Percentiles rank a stretch among this genome's conserved stretches.
Conservation (phyloP, 495 filamentous ascomycete genomes). For the Penicillium egyptiacum region DNA sequence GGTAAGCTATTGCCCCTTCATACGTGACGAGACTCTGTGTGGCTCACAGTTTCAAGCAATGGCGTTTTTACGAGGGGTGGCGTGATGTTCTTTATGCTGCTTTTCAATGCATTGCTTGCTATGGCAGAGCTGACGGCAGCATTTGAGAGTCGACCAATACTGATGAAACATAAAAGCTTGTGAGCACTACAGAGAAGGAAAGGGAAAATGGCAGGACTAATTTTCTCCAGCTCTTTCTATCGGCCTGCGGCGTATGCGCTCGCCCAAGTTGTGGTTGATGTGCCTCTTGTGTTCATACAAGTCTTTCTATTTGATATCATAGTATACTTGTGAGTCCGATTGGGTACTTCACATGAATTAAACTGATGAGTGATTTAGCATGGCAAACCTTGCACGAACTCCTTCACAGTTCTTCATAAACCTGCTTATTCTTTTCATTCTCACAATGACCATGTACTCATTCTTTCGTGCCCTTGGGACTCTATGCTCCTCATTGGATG, state of each 20-base stretch:
- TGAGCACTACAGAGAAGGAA: conserved; percentile 18
- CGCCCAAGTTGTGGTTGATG: conserved; percentile 72
- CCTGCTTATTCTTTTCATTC: conserved; percentile 56
- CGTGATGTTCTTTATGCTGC: conserved; percentile 70
- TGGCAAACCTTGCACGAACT: conserved; percentile 61
- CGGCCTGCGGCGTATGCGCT: conserved; percentile 76
- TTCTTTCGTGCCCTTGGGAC: conserved; percentile 77
- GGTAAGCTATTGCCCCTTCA: conserved; percentile 19
- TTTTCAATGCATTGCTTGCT: conserved; percentile 81
- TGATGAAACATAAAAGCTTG: conserved; percentile 80
- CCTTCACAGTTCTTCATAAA: conserved; percentile 84
- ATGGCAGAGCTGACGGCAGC: conserved; percentile 72
- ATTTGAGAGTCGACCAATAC: conserved; percentile 68
- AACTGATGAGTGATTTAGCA: conserved; percentile 35
- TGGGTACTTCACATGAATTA: neutral
- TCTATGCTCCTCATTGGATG: conserved; percentile 60
- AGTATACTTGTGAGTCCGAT: conserved; percentile 61
- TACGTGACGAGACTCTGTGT: too few relatives aligned
- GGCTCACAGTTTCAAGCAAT: conserved; percentile 25
- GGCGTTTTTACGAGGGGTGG: conserved; percentile 52
- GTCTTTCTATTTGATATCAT: conserved; percentile 71
- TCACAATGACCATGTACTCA: conserved; percentile 75
- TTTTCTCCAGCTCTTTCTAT: conserved; percentile 62
- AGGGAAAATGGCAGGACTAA: neutral
- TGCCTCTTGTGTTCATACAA: conserved; percentile 69